Conservation (phyloP, 2,329 filamentous ascomycete genomes). For the Calonectria fujianensis region DNA sequence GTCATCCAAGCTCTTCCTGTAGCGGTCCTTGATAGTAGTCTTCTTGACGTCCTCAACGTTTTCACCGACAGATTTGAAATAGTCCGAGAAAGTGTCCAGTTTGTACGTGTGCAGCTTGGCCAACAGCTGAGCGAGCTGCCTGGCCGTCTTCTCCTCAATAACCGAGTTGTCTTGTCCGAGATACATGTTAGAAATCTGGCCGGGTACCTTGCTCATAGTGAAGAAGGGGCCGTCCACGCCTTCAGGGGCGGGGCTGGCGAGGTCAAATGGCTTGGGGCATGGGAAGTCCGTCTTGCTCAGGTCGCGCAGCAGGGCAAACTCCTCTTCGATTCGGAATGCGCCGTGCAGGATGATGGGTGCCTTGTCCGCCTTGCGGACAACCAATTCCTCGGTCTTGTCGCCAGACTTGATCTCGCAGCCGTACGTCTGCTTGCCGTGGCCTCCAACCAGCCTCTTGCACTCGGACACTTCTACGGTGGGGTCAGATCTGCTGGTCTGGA, state of each 20-base stretch:
- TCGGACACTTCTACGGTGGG: neutral
- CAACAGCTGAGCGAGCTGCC: conserved; percentile 7
- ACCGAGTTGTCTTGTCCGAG: conserved; percentile 10
- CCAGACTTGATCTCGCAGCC: neutral
- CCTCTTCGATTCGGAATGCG: conserved; percentile 14
- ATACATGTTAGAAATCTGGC: conserved; percentile 17
- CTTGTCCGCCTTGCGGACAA: conserved; percentile 9
- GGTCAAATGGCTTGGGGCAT: conserved; percentile 23
- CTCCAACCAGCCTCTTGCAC: conserved; percentile 5
- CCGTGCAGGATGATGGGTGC: conserved; percentile 13
- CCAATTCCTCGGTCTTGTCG: neutral
- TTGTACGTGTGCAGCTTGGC: conserved; percentile 18
- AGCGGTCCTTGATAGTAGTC: conserved; percentile 6
- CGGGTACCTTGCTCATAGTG: conserved; percentile 16
- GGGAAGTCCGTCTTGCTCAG: conserved; percentile 30
- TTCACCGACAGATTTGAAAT: conserved; percentile 7
- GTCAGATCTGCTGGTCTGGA: neutral
- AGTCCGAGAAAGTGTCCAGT: neutral
- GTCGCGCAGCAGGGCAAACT: conserved; percentile 9
- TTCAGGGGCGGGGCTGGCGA: conserved; percentile 5
- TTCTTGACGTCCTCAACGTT: conserved; percentile 6
- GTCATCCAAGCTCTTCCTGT: conserved; percentile 5
- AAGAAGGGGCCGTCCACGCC: conserved; percentile 20
- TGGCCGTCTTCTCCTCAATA: conserved; percentile 1
- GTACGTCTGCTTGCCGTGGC: conserved; percentile 29